Evolutionary conservation across 2,329 filamentous ascomycete genomes (phyloP), one percentile per base, ranked within the genome.

Genomic region (Fonsecaea multimorphosa): DNA sequence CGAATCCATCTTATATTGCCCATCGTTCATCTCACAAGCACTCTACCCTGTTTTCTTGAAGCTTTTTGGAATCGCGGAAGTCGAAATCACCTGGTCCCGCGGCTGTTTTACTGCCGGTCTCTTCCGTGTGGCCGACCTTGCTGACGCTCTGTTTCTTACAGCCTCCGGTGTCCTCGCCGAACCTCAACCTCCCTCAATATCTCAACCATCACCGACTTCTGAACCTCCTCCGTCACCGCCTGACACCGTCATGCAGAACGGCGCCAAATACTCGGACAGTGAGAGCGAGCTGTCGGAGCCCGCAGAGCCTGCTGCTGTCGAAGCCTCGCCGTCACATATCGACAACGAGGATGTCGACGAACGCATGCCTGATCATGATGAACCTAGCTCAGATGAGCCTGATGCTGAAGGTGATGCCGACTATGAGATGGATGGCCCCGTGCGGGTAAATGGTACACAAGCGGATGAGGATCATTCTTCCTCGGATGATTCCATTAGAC

Each of bases 271-370:
- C 53, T 81, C 84, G 68, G 84, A 84, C 71, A 90, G 85, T 79
- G 91, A 92, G 73, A 92, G 88, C 83, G 91, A 93, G 72, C 84
- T 90, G 67, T 93, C 91, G 73, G 90, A 96, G 74, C 82, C 86
- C 72, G 85, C 86, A 75, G 86, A 90, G 73, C 78, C 81, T 70
- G 79, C 81, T 73, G 80, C 79, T 76, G 83, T 81, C 70, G 80
- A 82, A 73, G 81, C 83, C 73, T 81, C 80, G 70, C 67, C 73
- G 76, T 75, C 68, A 76, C 79, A 74, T 78, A 70, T 75, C 68
- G 76, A 78, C 59, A 75, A 79, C 60, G 79, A 79, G 54, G 63
- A 65, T 63, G 77, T 77, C 64, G 80, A 82, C n/a, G 81, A 82
- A 62, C 78, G 78, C 46, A 80, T 64, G 31, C 63, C 60, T 38